Evolutionary conservation across 1,284 basidiomycete genomes (phyloP).

Genomic region (Leccinum cinnamomeum): DNA sequence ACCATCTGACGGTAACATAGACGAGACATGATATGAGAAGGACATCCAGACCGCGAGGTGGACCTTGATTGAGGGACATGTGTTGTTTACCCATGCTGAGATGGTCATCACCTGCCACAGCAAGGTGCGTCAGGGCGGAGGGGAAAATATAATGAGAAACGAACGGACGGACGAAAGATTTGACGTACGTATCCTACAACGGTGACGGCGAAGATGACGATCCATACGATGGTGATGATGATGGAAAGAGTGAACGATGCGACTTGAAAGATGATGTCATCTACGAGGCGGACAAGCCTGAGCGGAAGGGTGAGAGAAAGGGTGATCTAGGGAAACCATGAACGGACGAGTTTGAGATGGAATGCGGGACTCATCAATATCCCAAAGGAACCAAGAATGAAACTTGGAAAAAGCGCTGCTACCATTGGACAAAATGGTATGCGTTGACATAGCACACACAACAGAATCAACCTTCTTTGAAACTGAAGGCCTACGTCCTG

Average conservation of each 20-base stretch:
- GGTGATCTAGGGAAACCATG: constrained; percentile 20
- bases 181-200: constrained; percentile 26
- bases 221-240: constrained; percentile 22
- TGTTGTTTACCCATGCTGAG: constrained; percentile 32
- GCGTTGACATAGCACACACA: constrained; percentile 5
- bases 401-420: constrained; percentile 24
- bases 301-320: constrained; percentile 22
- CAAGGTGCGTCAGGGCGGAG: neutral
- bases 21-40: constrained; percentile 27
- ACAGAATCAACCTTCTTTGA: constrained; percentile 25
- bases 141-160: too few species aligned
- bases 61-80: constrained; percentile 23
- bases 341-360: neutral
- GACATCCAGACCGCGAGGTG: constrained; percentile 25
- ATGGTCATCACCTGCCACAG: constrained; percentile 23
- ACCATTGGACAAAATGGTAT: constrained; percentile 1
- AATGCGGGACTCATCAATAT: constrained; percentile 18
- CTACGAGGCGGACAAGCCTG: constrained; percentile 27
- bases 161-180: constrained; percentile 28
- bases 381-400: constrained; percentile 29
- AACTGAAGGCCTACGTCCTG: constrained; percentile 29
- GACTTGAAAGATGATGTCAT: constrained; percentile 28
- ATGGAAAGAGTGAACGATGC: constrained; percentile 24
- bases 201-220: constrained; percentile 16
- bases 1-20: constrained; percentile 27